Percentiles rank a stretch among this genome's conserved stretches.
phyloP scores from a whole-genome alignment of 1,284 basidiomycete genomes.

The Hemileia vastatrix region DNA sequence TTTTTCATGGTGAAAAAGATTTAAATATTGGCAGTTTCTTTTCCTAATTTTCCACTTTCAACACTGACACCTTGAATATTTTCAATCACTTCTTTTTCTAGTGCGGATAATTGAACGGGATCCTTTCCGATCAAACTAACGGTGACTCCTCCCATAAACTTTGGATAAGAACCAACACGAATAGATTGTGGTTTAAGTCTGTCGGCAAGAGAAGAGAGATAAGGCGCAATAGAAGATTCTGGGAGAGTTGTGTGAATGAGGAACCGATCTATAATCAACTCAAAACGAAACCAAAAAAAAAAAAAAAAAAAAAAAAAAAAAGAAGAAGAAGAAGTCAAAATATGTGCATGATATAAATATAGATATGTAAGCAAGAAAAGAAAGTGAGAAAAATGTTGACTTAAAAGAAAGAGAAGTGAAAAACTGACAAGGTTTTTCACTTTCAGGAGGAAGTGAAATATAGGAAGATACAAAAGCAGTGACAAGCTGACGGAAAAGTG shows the following conservation, averaged over 20 bases:
- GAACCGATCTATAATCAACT: slow-evolving; percentile 20
- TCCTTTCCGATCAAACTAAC: slow-evolving; percentile 68
- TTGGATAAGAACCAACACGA: slow-evolving; percentile 40
- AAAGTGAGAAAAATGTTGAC: not conserved
- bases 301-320: not conserved
- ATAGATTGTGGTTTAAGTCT: slow-evolving; percentile 56
- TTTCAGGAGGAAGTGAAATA: slow-evolving; percentile 30
- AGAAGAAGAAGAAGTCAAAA: slow-evolving; percentile 6
- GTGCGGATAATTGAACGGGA: not conserved
- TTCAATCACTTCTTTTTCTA: too few species aligned
- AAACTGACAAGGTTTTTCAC: slow-evolving; percentile 11
- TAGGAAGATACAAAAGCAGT: slow-evolving; percentile 30
- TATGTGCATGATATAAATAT: slow-evolving; percentile 30
- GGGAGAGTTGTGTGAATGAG: slow-evolving; percentile 53
- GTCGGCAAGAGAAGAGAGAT: slow-evolving; percentile 64
- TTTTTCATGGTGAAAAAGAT: too few species aligned
- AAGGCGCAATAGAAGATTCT: slow-evolving; percentile 82
- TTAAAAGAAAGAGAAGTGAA: not conserved
- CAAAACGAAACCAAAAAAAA: not conserved
- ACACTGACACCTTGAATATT: too few species aligned
- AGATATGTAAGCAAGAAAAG: not conserved
- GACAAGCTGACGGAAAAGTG: slow-evolving; percentile 34
- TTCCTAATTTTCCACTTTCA: too few species aligned
- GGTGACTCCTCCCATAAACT: slow-evolving; percentile 51
- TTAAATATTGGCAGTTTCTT: too few species aligned